Conservation (phyloP, 495 filamentous ascomycete species). For the Trichoderma reesei region DNA sequence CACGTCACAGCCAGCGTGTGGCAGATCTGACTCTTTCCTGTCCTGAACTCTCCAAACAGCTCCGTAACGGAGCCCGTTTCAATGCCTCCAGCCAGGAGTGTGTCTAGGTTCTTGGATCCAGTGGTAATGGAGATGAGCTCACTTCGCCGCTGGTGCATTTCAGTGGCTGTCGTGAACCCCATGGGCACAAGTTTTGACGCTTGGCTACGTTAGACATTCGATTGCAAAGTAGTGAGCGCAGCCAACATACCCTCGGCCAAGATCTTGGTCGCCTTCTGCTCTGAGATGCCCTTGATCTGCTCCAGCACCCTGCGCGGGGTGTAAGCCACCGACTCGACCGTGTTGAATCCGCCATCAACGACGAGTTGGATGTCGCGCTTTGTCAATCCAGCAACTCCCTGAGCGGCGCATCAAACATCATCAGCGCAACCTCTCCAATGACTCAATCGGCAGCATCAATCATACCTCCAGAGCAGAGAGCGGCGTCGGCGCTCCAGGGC, state of each 20-base stretch:
- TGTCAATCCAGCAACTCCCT: conserved; percentile 80
- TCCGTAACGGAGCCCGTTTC: conserved; percentile 99
- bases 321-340: conserved; percentile 90
- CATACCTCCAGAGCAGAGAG: conserved; percentile 76
- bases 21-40: conserved; percentile 96
- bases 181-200: conserved; percentile 94
- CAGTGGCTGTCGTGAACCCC: conserved; percentile 98
- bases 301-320: conserved; percentile 81
- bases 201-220: conserved; percentile 23
- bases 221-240: background rate
- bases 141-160: conserved; percentile 94
- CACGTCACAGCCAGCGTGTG: conserved; percentile 98
- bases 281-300: conserved; percentile 94
- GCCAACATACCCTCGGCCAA: conserved; percentile 64
- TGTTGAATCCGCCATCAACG: conserved; percentile 85
- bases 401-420: conserved; percentile 7
- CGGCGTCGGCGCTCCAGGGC: conserved; percentile 92
- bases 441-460: background rate
- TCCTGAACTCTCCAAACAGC: conserved; percentile 95
- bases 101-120: conserved; percentile 93
- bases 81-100: conserved; percentile 84
- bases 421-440: conserved; percentile 13
- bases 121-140: conserved; percentile 97
- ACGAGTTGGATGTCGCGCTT: conserved; percentile 88
- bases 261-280: conserved; percentile 91